Evolutionary conservation across 2,329 filamentous ascomycete genomes (phyloP).

Genomic region (Aureobasidium musti): DNA sequence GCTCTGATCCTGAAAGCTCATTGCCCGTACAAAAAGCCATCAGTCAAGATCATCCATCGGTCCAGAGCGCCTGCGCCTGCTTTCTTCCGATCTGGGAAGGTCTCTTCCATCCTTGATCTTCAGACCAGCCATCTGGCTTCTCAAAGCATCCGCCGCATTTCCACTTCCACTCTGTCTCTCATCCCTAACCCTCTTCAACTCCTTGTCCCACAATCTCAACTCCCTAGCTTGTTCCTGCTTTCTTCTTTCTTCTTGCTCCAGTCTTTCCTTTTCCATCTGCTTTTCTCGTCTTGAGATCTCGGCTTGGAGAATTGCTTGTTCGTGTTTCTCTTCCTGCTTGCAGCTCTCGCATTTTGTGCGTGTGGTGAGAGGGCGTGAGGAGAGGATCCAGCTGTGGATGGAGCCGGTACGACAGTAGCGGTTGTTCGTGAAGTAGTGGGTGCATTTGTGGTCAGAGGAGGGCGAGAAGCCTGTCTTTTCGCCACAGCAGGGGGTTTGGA

Average conservation of each 20-base stretch:
- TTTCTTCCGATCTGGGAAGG: neutral
- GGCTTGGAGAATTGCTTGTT: neutral
- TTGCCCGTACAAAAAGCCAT: neutral
- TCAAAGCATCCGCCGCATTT: neutral
- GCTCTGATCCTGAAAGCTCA: neutral
- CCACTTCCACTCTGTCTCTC: neutral
- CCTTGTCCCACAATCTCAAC: neutral
- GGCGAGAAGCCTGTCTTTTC: neutral
- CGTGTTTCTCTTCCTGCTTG: neutral
- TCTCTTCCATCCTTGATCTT: neutral
- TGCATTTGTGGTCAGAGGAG: neutral
- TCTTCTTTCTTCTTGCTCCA: neutral
- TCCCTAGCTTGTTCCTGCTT: neutral
- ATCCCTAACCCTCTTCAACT: neutral
- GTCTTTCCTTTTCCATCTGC: neutral
- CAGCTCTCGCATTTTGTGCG: neutral
- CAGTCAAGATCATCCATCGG: neutral
- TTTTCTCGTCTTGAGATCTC: neutral
- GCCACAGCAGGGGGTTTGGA: neutral
- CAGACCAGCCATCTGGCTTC: neutral
- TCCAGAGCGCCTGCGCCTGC: neutral
- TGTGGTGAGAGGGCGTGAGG: neutral
- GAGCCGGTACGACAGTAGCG: slow-evolving; percentile 21
- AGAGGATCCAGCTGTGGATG: neutral
- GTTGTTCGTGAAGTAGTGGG: neutral